A percentile compares a stretch with the other conserved stretches of the same genome.
phyloP scores from a whole-genome alignment of 345 rosid genomes.

The Garcia nutans region DNA sequence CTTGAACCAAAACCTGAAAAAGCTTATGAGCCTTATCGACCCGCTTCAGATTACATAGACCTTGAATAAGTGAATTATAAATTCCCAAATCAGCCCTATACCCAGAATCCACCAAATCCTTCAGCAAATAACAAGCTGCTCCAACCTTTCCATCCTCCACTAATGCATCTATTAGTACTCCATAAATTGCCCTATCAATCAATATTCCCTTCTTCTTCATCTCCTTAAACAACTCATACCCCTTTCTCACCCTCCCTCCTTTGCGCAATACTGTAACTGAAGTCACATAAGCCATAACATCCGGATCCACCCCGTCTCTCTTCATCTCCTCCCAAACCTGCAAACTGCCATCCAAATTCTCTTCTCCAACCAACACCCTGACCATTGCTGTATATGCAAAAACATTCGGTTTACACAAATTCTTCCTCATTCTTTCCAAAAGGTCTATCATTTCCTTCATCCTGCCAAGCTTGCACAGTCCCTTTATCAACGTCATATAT shows the following conservation, averaged over 20 bases:
- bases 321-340: constrained; percentile 85
- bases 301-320: constrained; percentile 63
- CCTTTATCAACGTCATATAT: constrained; percentile 75
- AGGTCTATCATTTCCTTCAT: constrained; percentile 58
- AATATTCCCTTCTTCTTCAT: constrained; percentile 67
- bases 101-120: constrained; percentile 83
- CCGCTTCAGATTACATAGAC: constrained; percentile 56
- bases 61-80: constrained; percentile 73
- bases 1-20: constrained; percentile 49
- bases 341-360: constrained; percentile 69
- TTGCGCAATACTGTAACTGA: constrained; percentile 62
- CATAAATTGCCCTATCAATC: constrained; percentile 71
- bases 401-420: constrained; percentile 76
- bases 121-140: constrained; percentile 62
- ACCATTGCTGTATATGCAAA: constrained; percentile 86
- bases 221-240: constrained; percentile 61
- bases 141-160: constrained; percentile 65
- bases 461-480: constrained; percentile 68
- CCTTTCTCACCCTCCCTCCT: constrained; percentile 57
- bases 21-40: constrained; percentile 78
- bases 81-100: constrained; percentile 80
- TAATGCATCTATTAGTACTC: constrained; percentile 65
- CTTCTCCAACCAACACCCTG: constrained; percentile 54
- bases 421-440: constrained; percentile 63
- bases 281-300: constrained; percentile 81